phyloP scores from a whole-genome alignment of 2,329 filamentous ascomycete species.

The Colletotrichum theobromicola region DNA sequence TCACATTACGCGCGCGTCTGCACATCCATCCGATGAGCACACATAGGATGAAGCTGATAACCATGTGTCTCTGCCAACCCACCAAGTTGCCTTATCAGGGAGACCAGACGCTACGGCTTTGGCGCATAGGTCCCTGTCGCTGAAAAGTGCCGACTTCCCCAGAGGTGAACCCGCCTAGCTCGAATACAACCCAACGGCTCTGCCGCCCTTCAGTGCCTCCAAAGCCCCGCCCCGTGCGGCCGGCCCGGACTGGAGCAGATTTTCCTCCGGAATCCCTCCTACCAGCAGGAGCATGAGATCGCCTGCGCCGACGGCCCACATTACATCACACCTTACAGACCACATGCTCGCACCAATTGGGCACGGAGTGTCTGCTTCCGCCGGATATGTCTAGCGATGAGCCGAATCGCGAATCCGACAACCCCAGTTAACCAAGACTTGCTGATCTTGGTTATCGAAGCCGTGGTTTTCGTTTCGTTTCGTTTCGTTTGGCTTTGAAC shows the following conservation, averaged over 20 bases:
- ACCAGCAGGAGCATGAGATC: neutral
- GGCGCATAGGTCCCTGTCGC: neutral
- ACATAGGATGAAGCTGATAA: neutral
- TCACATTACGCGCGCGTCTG: neutral
- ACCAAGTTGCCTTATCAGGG: neutral
- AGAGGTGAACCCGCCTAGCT: neutral
- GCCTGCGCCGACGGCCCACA: conserved; percentile 3
- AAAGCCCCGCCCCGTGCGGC: neutral
- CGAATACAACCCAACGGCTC: neutral
- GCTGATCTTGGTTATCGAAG: neutral
- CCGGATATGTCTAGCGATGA: neutral
- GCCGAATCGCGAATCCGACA: neutral
- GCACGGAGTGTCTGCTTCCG: conserved; percentile 12
- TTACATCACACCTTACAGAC: neutral
- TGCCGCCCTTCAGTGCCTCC: neutral
- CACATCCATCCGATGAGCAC: neutral
- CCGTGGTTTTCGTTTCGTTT: neutral
- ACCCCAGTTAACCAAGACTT: neutral
- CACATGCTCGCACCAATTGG: neutral
- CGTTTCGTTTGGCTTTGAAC: neutral
- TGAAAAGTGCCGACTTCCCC: neutral
- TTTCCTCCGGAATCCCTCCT: neutral
- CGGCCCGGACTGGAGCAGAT: neutral
- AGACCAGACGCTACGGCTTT: neutral
- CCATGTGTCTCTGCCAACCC: neutral